Evolutionary conservation across 129 eudicot species (phyloP).

Genomic region (Oenanthe sinensis): DNA sequence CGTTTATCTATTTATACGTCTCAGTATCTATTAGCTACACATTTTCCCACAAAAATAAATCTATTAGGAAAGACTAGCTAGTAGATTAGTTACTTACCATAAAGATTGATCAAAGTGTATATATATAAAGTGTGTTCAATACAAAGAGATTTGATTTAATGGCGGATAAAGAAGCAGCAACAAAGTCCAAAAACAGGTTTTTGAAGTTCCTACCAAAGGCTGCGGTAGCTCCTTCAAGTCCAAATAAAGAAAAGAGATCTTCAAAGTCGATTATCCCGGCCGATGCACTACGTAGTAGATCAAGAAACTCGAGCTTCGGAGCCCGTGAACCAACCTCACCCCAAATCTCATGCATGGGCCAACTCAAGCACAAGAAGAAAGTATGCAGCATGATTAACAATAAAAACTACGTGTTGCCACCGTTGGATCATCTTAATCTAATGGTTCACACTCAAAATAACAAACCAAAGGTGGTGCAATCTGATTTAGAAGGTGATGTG

Average conservation of each 20-base stretch:
- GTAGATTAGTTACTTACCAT: neutral
- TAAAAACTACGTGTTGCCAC: slow-evolving; percentile 12
- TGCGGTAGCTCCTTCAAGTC: slow-evolving; percentile 41
- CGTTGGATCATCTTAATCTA: slow-evolving; percentile 2
- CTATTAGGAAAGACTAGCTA: neutral
- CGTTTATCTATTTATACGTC: neutral
- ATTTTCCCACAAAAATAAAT: neutral
- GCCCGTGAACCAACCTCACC: slow-evolving; percentile 74
- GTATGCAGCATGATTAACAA: slow-evolving; percentile 11
- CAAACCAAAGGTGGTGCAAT: slow-evolving; percentile 6
- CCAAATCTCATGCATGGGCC: slow-evolving; percentile 76
- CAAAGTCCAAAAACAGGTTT: slow-evolving; percentile 41
- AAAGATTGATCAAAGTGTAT: neutral
- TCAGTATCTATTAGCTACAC: neutral
- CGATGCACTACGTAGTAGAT: slow-evolving; percentile 30
- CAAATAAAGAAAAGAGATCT: slow-evolving; percentile 22
- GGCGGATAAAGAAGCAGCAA: slow-evolving; percentile 10
- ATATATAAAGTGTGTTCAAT: neutral
- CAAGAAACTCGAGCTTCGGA: slow-evolving; percentile 23
- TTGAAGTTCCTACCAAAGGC: slow-evolving; percentile 52
- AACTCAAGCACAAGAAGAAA: slow-evolving; percentile 52
- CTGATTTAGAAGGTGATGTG: neutral
- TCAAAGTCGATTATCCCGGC: slow-evolving; percentile 36
- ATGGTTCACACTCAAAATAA: neutral
- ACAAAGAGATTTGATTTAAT: neutral